phyloP scores from a whole-genome alignment of 1,284 basidiomycete genomes.

The Cystobasidium sp. region DNA sequence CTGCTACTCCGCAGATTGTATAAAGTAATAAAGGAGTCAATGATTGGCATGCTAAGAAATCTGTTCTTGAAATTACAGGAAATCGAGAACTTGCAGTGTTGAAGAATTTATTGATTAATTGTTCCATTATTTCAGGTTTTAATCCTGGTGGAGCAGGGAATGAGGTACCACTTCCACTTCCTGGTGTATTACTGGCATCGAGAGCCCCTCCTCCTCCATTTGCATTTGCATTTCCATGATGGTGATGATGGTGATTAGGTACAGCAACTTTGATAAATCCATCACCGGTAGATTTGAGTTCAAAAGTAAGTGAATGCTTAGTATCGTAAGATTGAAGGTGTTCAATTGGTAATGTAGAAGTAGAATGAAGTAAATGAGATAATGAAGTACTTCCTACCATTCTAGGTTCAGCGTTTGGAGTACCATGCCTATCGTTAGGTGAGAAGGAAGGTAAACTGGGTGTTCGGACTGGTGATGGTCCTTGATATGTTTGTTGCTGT shows the following conservation, averaged over 20 bases:
- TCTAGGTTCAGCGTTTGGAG: slow-evolving; percentile 54
- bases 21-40: slow-evolving; percentile 84
- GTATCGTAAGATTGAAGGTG: slow-evolving; percentile 84
- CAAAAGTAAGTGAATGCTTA: slow-evolving; percentile 60
- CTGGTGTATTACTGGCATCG: slow-evolving; percentile 45
- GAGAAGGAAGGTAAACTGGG: slow-evolving; percentile 41
- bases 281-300: slow-evolving; percentile 71
- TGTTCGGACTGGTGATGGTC: slow-evolving; percentile 24
- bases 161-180: slow-evolving; percentile 49
- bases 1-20: slow-evolving; percentile 87
- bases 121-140: slow-evolving; percentile 72
- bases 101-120: slow-evolving; percentile 89
- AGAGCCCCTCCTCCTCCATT: no score
- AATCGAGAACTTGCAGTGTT: slow-evolving; percentile 79
- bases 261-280: slow-evolving; percentile 78
- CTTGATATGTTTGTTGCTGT: slow-evolving; percentile 5
- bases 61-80: slow-evolving; percentile 75
- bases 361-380: slow-evolving; percentile 84
- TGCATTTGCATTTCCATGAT: slow-evolving; percentile 51
- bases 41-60: slow-evolving; percentile 72
- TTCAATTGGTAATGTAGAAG: slow-evolving; percentile 77
- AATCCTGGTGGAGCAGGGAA: slow-evolving; percentile 61
- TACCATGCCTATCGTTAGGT: slow-evolving; percentile 10
- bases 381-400: slow-evolving; percentile 76
- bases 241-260: slow-evolving; percentile 25